Conservation (phyloP, 2,329 filamentous ascomycete genomes). For the Talaromyces amestolkiae region DNA sequence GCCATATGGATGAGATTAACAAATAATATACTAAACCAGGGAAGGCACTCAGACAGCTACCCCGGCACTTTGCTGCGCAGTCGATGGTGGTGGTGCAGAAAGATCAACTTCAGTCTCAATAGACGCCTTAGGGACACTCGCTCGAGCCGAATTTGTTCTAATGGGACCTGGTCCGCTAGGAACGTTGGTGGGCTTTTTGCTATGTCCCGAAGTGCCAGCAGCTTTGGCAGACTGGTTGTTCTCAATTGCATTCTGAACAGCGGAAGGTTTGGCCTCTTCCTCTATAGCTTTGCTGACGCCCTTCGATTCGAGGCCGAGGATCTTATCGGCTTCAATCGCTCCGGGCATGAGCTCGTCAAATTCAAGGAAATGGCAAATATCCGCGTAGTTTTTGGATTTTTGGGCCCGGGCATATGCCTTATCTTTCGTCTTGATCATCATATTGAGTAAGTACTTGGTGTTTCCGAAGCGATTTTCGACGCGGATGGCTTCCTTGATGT, state of each 20-base stretch:
- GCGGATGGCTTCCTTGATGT: slow-evolving; percentile 69
- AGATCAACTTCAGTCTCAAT: slow-evolving; percentile 26
- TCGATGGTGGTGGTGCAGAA: slow-evolving; percentile 20
- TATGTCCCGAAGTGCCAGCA: slow-evolving; percentile 26
- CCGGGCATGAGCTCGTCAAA: slow-evolving; percentile 61
- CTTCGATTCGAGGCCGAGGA: slow-evolving; percentile 43
- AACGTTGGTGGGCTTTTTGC: slow-evolving; percentile 9
- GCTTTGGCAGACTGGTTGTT: slow-evolving; percentile 38
- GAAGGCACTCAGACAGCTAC: slow-evolving; percentile 16
- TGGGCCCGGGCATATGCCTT: slow-evolving; percentile 62
- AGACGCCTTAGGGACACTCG: slow-evolving; percentile 25
- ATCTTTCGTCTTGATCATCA: slow-evolving; percentile 80
- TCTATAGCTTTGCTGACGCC: slow-evolving; percentile 23
- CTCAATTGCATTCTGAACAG: slow-evolving; percentile 34
- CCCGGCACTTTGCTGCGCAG: slow-evolving; percentile 14
- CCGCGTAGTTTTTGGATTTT: slow-evolving; percentile 66
- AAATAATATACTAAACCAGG: not conserved
- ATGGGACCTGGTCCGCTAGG: slow-evolving; percentile 32
- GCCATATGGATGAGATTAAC: slow-evolving; percentile 2
- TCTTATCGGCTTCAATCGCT: slow-evolving; percentile 65
- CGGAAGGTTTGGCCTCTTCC: slow-evolving; percentile 25
- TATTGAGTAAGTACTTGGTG: slow-evolving; percentile 84
- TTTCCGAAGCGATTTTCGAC: slow-evolving; percentile 87
- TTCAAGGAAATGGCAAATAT: slow-evolving; percentile 64
- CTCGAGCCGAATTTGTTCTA: slow-evolving; percentile 29